Base-by-base conservation (phyloP, 306 rosid species). In the Crataegus laevigata region DNA sequence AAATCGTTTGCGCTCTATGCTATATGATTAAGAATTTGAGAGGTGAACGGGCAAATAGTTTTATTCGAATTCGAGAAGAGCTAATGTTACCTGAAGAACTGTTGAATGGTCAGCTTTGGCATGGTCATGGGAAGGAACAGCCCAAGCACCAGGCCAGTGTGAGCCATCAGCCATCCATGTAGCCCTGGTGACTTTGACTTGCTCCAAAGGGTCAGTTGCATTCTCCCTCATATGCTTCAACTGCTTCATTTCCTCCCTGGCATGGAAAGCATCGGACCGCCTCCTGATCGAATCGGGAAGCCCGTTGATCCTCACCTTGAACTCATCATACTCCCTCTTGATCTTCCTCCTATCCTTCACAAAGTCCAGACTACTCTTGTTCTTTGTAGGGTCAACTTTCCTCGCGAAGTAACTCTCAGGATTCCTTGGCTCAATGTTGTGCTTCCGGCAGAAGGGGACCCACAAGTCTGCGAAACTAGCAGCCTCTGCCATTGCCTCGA, bases 121-220 rank as follows among this genome's bases (percentile, higher is more conserved):
- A 88, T 91, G 88, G 47, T 90, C 90, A 25, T 45, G 26, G 0
- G 88, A 17, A 38, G 85, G 61, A 71, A 82, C 59, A 17, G 74
- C 57, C 90, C 88, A 87, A 81, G 93, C 87, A 4, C 97, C 98
- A 4, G 98, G 98, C 98, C 97, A 94, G 42, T 92, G 97, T 66
- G 93, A 87, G 67, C 94, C 97, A 82, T 91, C 98, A 17, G 96
- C 94, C 97, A 91, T 94, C 98, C 98, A 87, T 18, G 87, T 87
- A 0, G 90, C 90, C 67, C 82, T 87, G 15, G 70, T 78, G 65
- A 77, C 83, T 72, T 84, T 84, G 12, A 85, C 66, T 25, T 87
- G 81, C 76, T 84, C 88, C 68, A 65, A 5, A 17, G 81, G 80
- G 54, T 84, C 88, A 0, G 36, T 69, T 12, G 78, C 90, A 17